These are phyloP conservation scores for Boletus reticuloceps DNA, from an alignment of 768 basidiomycete genomes.

Conservation along the genomic window DNA sequence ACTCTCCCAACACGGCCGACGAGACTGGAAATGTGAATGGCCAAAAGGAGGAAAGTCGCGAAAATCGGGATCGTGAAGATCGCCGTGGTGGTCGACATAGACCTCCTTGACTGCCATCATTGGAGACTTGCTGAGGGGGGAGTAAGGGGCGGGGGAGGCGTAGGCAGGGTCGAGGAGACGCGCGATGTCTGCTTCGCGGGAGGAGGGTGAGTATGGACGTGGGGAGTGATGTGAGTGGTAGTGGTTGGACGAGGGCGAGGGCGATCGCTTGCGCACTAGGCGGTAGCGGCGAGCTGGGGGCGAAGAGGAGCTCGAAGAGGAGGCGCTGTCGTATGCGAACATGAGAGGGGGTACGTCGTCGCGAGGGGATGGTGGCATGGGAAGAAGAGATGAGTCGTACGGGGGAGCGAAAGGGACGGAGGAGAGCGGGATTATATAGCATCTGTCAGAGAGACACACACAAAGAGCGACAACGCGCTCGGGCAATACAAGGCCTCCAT, in stretches of 20 bases:
- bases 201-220: conserved; percentile 34
- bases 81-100: conserved; percentile 60
- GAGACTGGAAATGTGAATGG: conserved; percentile 15
- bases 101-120: conserved; percentile 29
- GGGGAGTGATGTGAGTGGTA: conserved; percentile 13
- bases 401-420: conserved; percentile 12
- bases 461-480: conserved; percentile 28
- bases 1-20: conserved; percentile 37
- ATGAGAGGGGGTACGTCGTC: not conserved
- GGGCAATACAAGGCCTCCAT: conserved; percentile 21
- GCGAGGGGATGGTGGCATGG: not conserved
- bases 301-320: conserved; percentile 15
- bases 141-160: conserved; percentile 34
- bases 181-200: conserved; percentile 51
- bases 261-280: conserved; percentile 21
- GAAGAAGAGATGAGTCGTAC: not conserved
- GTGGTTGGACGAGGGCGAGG: conserved; percentile 19
- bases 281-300: conserved; percentile 23
- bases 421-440: conserved; percentile 31
- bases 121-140: conserved; percentile 18
- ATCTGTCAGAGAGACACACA: conserved; percentile 24
- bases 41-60: conserved; percentile 53
- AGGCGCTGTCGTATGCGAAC: conserved; percentile 17
- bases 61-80: conserved; percentile 68
- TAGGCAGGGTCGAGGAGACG: conserved; percentile 67